A percentile compares a stretch with the other conserved stretches of the same genome.
These are phyloP conservation scores for Amphibolis antarctica DNA, from an alignment of 106 monocot species.

Conservation along the genomic window DNA sequence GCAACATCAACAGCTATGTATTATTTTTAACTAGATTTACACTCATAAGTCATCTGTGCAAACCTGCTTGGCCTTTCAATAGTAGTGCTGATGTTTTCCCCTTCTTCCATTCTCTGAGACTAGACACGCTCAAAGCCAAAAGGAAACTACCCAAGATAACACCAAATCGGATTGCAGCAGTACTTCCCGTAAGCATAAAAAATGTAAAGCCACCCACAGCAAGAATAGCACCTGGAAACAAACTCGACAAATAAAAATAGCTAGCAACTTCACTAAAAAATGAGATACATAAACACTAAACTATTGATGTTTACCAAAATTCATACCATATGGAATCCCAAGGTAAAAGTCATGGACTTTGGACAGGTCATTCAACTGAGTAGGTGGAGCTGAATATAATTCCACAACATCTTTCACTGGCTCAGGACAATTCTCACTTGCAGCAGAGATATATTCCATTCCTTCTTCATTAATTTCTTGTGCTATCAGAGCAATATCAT, in stretches of 20 bases:
- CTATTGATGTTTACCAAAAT: background rate
- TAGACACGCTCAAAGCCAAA: constrained; percentile 45
- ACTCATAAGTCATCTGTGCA: background rate
- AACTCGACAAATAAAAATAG: background rate
- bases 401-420: constrained; percentile 61
- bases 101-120: constrained; percentile 58
- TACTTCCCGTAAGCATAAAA: constrained; percentile 85
- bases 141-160: constrained; percentile 63
- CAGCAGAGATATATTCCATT: constrained; percentile 44
- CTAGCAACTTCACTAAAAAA: background rate
- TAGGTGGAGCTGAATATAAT: constrained; percentile 28
- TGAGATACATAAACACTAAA: background rate
- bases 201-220: constrained; percentile 61
- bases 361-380: constrained; percentile 39
- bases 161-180: constrained; percentile 77
- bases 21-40: background rate
- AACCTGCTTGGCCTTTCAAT: constrained; percentile 80
- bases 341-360: constrained; percentile 55
- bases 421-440: constrained; percentile 66
- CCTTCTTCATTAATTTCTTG: constrained; percentile 66
- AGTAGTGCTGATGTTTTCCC: constrained; percentile 38
- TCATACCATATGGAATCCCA: constrained; percentile 84
- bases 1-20: background rate
- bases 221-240: constrained; percentile 46
- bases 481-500: constrained; percentile 42